Conservation (phyloP, 2,329 filamentous ascomycete genomes). For the Nakataea oryzae region DNA sequence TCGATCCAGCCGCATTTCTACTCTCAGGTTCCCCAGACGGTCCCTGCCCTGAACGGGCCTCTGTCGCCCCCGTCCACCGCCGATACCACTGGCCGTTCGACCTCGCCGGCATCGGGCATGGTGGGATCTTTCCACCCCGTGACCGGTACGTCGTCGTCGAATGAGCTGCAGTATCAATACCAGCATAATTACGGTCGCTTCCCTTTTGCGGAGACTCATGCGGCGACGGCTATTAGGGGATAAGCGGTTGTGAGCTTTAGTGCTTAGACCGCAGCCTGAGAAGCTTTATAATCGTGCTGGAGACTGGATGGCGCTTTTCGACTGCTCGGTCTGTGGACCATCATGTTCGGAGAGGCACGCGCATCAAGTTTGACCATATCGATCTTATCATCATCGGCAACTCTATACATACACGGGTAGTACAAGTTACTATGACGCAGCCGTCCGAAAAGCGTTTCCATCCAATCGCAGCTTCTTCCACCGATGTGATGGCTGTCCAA, state of each 20-base stretch:
- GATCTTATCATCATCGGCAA: too few relatives aligned
- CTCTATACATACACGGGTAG: too few relatives aligned
- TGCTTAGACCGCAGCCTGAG: too few relatives aligned
- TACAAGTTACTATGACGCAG: background rate
- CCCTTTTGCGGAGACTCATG: slow-evolving; percentile 37
- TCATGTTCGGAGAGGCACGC: background rate
- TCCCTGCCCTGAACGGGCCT: background rate
- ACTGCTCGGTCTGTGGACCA: background rate
- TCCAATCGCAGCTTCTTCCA: background rate
- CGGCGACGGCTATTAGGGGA: slow-evolving; percentile 35
- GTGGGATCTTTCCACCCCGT: slow-evolving; percentile 30
- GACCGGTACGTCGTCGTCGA: slow-evolving; percentile 31
- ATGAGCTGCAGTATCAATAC: slow-evolving; percentile 25
- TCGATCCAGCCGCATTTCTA: too few relatives aligned
- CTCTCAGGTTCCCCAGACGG: too few relatives aligned
- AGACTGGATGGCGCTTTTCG: background rate
- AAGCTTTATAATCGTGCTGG: background rate
- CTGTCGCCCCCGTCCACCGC: background rate
- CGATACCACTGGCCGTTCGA: slow-evolving; percentile 20
- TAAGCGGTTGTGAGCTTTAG: slow-evolving; percentile 10
- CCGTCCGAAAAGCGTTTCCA: background rate
- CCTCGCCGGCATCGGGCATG: slow-evolving; percentile 31
- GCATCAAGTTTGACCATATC: too few relatives aligned
- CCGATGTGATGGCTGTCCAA: too few relatives aligned
- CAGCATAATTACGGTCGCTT: slow-evolving; percentile 34